phyloP scores from a whole-genome alignment of 352 stramenopile species.

The Elongisporangium prolatum region DNA sequence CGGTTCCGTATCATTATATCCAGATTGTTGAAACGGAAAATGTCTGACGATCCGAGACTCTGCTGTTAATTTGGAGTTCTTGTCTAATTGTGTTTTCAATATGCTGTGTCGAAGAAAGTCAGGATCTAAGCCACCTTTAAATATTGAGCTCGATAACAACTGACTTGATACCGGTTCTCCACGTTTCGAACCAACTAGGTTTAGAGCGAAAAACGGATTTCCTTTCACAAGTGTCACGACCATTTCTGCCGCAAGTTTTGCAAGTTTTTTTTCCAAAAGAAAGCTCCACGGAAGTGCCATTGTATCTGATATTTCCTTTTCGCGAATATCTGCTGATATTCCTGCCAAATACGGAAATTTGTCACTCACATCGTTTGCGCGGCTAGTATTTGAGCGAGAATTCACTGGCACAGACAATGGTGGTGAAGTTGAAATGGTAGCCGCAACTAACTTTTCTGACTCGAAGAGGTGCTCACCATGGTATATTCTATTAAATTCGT shows the following conservation, averaged over 20 bases:
- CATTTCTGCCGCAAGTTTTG: constrained; percentile 46
- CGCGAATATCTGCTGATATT: neutral
- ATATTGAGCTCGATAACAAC: constrained; percentile 24
- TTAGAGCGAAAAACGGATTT: constrained; percentile 19
- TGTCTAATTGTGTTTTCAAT: neutral
- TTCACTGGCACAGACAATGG: neutral
- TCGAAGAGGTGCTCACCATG: constrained; percentile 1
- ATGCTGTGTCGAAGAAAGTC: constrained; percentile 5
- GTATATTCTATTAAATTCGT: constrained; percentile 35
- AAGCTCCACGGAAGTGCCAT: constrained; percentile 47
- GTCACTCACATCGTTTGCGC: neutral
- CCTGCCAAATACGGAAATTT: neutral
- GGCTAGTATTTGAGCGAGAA: neutral
- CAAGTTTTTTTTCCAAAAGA: constrained; percentile 62
- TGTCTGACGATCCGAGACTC: neutral
- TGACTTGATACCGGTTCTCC: neutral
- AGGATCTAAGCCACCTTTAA: constrained; percentile 22
- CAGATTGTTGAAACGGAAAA: neutral
- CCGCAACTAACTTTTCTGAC: constrained; percentile 25
- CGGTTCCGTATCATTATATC: neutral
- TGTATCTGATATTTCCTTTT: constrained; percentile 14
- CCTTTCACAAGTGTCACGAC: constrained; percentile 44
- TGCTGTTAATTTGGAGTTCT: neutral
- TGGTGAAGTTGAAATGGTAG: constrained; percentile 9
- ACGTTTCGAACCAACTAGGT: neutral